Base-by-base conservation (phyloP, 1,284 basidiomycete genomes). In the Ustilago loliicola region DNA sequence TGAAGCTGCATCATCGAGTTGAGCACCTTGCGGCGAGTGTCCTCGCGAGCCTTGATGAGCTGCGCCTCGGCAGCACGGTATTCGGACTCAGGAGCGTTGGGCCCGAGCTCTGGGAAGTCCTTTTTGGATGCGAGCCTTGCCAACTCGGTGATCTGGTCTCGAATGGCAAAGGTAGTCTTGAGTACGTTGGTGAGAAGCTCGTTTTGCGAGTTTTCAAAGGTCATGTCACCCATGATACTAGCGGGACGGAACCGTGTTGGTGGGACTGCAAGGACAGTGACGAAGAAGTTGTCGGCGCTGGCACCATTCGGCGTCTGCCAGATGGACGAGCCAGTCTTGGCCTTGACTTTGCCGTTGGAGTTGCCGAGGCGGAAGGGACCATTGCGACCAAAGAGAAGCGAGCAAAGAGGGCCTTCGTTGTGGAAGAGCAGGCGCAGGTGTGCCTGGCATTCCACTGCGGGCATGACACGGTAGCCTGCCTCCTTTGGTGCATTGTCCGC, bases 131-230 rank as follows among this genome's bases (percentile, higher is more conserved):
- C 90, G n/a, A 90, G 90, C 7, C 89, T 88, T 23, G 89, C 89
- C 47, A 97, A 87, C 34, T 90, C 91, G 50, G 90, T 87, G 85
- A 93, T 96, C 57, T 93, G 83, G 45, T 83, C 81, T 11, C 81
- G 79, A 13, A 86, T 77, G 34, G 62, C 51, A 45, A 80, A 76
- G 27, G 92, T 92, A 1, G 94, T 95, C 36, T 90, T 90, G 66
- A 99, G 89, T 47, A 98, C 91, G 82, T 91, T 92, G 36, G 93
- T 90, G 55, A 99, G 89, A n/a, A 98, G 90, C 83, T 95, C 93
- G 87, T 99, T 99, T 83, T 99, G 96, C 1, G 95, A 91, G 87
- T 98, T 96, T 86, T 99, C 97, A 84, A 98, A 98, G 1, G 96
- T 89, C 72, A 91, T 92, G 76, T 97, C 97, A 61, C 92, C 94